These are phyloP conservation scores for Ophiosphaerella herpotricha DNA, from an alignment of 2,329 filamentous ascomycete species.

Conservation along the genomic window DNA sequence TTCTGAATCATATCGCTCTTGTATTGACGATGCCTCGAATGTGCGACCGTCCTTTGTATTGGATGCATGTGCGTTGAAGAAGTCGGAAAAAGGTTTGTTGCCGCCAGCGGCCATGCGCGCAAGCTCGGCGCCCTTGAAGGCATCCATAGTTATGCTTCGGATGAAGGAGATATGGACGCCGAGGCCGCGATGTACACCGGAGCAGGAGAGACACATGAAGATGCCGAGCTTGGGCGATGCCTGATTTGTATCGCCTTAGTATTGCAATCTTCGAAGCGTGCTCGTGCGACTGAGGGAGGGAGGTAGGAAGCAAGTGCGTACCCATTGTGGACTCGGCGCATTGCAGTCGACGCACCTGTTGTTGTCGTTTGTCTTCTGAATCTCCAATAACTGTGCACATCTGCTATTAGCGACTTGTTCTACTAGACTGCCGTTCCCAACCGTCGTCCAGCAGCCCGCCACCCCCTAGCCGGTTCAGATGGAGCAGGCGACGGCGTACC, in stretches of 20 bases:
- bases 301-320: constrained; percentile 49
- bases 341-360: constrained; percentile 92
- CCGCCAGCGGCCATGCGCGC: constrained; percentile 91
- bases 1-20: constrained; percentile 86
- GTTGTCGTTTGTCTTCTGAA: constrained; percentile 90
- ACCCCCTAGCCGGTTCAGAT: not conserved
- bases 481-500: constrained; percentile 56
- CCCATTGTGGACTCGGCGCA: constrained; percentile 97
- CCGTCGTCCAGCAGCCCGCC: constrained; percentile 8
- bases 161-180: constrained; percentile 99
- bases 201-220: constrained; percentile 97
- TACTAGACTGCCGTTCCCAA: too few species aligned
- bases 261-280: constrained; percentile 3
- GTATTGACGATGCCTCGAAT: constrained; percentile 88
- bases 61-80: constrained; percentile 69
- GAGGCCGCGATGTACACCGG: constrained; percentile 89
- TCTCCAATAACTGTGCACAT: constrained; percentile 72
- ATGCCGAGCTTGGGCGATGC: constrained; percentile 93
- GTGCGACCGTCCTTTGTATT: constrained; percentile 54
- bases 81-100: constrained; percentile 83
- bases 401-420: too few species aligned
- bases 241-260: constrained; percentile 45
- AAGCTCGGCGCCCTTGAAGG: constrained; percentile 91
- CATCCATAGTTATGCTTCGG: constrained; percentile 96
- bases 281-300: constrained; percentile 4